phyloP scores from a whole-genome alignment of 768 basidiomycete genomes.

The Coprinopsis sp. region DNA sequence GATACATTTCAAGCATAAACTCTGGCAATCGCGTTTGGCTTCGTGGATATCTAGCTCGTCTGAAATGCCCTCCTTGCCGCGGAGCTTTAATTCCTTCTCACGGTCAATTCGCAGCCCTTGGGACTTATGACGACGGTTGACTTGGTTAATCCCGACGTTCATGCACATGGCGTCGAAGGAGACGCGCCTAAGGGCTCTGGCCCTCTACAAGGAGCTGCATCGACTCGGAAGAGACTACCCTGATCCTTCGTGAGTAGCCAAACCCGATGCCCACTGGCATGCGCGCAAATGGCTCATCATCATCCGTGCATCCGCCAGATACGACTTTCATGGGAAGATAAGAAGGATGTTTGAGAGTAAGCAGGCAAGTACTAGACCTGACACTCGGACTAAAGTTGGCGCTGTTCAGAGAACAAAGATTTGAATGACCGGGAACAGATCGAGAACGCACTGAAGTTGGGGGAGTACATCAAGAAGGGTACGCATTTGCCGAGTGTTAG shows the following conservation, averaged over 20 bases:
- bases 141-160: not conserved
- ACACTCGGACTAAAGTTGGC: slow-evolving; percentile 1
- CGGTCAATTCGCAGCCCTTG: too few relatives aligned
- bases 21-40: too few relatives aligned
- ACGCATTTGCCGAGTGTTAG: slow-evolving; percentile 16
- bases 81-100: too few relatives aligned
- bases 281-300: too few relatives aligned
- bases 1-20: too few relatives aligned
- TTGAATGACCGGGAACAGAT: slow-evolving; percentile 68
- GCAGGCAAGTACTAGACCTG: slow-evolving; percentile 17
- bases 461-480: slow-evolving; percentile 87
- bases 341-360: slow-evolving; percentile 70
- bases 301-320: slow-evolving; percentile 31
- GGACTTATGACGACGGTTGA: too few relatives aligned
- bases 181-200: slow-evolving; percentile 59
- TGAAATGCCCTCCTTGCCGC: too few relatives aligned
- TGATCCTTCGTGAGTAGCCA: slow-evolving; percentile 64
- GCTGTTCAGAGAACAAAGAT: slow-evolving; percentile 55
- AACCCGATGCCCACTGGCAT: too few relatives aligned
- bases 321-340: slow-evolving; percentile 72
- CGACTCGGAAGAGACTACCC: slow-evolving; percentile 79
- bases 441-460: slow-evolving; percentile 67
- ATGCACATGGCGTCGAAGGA: slow-evolving; percentile 51
- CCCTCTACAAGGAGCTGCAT: slow-evolving; percentile 79
- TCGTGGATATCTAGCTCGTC: too few relatives aligned